Evolutionary conservation across 495 filamentous ascomycete genomes (phyloP).

Genomic region (Podospora pseudoanserina): DNA sequence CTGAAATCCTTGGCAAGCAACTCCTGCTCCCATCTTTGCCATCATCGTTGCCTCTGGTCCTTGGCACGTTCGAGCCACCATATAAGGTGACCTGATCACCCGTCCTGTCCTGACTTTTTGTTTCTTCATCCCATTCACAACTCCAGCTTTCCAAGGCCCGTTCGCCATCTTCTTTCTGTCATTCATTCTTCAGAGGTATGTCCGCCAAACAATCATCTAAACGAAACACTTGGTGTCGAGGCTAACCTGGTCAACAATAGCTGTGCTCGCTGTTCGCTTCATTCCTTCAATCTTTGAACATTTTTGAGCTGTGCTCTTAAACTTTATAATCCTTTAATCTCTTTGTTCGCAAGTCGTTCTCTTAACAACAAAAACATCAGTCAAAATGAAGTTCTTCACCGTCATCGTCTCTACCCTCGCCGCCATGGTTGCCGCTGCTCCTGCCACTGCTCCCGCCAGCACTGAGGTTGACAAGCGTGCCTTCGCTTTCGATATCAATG

Average conservation of each 20-base stretch:
- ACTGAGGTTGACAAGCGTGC: conserved; percentile 28
- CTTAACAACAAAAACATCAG: conserved; percentile 22
- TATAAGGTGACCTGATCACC: conserved; percentile 38
- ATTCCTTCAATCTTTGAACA: conserved; percentile 43
- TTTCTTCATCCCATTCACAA: conserved; percentile 41
- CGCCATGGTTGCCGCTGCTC: conserved; percentile 39
- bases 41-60: conserved; percentile 24
- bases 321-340: conserved; percentile 41
- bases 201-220: background rate
- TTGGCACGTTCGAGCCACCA: conserved; percentile 23
- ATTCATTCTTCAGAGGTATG: conserved; percentile 51
- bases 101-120: conserved; percentile 24
- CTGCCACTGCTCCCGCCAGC: conserved; percentile 19
- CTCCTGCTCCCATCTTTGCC: conserved; percentile 35
- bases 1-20: conserved; percentile 40
- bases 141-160: conserved; percentile 28
- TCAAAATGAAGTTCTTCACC: conserved; percentile 46
- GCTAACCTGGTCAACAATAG: conserved; percentile 27
- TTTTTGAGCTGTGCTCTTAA: conserved; percentile 48
- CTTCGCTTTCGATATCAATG: conserved; percentile 31
- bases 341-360: conserved; percentile 20
- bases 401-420: conserved; percentile 40
- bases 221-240: background rate
- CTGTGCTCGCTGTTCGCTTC: conserved; percentile 52
- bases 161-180: conserved; percentile 36